Base-by-base conservation (phyloP, 2,329 filamentous ascomycete species). In the Fusarium pininemorale region DNA sequence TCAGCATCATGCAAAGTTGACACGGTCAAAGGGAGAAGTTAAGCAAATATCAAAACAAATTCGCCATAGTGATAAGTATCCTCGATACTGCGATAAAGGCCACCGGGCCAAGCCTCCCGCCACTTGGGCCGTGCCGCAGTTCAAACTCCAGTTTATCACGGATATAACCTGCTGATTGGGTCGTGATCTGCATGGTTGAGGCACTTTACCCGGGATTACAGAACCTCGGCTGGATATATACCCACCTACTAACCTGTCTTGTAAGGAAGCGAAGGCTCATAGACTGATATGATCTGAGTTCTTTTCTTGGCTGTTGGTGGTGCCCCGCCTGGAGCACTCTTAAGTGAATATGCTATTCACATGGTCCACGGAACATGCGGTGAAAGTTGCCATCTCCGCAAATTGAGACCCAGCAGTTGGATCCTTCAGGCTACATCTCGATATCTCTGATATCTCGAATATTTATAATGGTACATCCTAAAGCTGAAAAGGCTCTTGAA, bases 401-500 rank as follows among this genome's bases (percentile, higher is more conserved):
- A 38, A 54, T 35, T 9, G 6, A 28, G 30, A 32, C 7, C 7
- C 14, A 55, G 26, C 38, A 18, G 26, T 39, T 30, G 6, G 51
- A 22, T 38, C 18, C 12, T 15, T 15, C 48, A 24, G 30, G 10
- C n/a, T n/a, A 37, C 26, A n/a, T 50, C 15, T 7, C 9, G 5
- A 51, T 22, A 42, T 28, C 26, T 7, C 9, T 28, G 1, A 13
- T 9, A 13, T n/a, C 8, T 7, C 20, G 16, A 30, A 15, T 12
- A 18, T 12, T 26, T 20, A 39, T 14, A 37, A 77, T 77, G 73
- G 62, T 67, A 28, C 68, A 78, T 13, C 77, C 75, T 24, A 78
- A 77, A 48, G 77, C 69, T 42, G 72, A 62, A 60, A 78, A 75
- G 22, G 78, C 78, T 48, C 75, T 80, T 7, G 69, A 76, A 39